Base-by-base conservation (phyloP, 257 asterid genomes). In the Salvia hispanica region DNA sequence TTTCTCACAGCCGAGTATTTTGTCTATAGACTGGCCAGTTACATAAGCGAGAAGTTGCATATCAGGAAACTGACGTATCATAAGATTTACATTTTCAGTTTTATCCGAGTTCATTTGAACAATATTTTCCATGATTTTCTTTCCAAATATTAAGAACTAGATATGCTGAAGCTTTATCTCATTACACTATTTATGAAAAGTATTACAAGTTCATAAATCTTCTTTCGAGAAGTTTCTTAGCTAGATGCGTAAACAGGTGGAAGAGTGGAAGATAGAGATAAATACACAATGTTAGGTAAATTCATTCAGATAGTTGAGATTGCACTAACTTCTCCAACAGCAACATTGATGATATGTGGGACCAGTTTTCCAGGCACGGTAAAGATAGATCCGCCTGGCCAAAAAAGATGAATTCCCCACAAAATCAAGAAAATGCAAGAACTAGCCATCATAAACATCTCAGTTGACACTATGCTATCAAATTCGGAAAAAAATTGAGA, bases 281-380 rank as follows among this genome's bases (percentile, higher is more conserved):
- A 14, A 57, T 14, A 33, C 48, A 13, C 31, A 39, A 40, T 11
- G 36, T 40, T 16, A 60, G 66, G 64, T 58, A 58, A 31, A 57
- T 14, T 67, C 18, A 28, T 33, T 58, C 52, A 57, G 37, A 53
- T 52, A 34, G 70, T 7, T 69, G 45, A 13, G 15, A 58, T 11
- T 66, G 50, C 48, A 70, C 84, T 40, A 77, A 84, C 95, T 71
- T 87, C 89, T 64, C 95, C 95, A 57, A 64, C 69, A 50, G 81
- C 84, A 65, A 85, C 75, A 74, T 68, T 62, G 69, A 85, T 78
- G 73, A 87, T 79, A 61, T 78, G 86, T 3, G 88, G 84, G 45
- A 80, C 72, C 63, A 86, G 78, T 60, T 76, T 79, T 57, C 79
- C 85, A 55, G 79, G 84, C 62, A 79, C 77, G 39, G 56, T 76